phyloP scores from a whole-genome alignment of 345 rosid genomes.

The Rhodomyrtus tomentosa region DNA sequence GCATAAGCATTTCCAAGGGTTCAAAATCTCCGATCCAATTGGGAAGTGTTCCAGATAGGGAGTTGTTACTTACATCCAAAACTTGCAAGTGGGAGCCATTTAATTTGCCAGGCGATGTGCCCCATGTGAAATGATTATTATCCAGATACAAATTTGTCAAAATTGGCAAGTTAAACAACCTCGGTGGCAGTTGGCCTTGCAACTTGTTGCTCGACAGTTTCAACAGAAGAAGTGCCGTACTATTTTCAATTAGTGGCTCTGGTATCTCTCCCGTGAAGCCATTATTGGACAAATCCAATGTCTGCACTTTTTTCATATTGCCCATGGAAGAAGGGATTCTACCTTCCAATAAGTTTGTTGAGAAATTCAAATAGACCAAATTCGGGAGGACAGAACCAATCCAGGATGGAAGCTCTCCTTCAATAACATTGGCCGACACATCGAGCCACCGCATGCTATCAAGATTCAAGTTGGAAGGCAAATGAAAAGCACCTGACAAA shows the following conservation, averaged over 20 bases:
- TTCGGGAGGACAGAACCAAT: conserved; percentile 3
- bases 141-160: background rate
- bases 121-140: background rate
- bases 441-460: background rate
- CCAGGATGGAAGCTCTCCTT: background rate
- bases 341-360: conserved; percentile 3
- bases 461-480: background rate
- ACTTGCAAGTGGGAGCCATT: background rate
- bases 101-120: accelerated
- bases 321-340: conserved; percentile 10
- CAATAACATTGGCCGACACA: background rate
- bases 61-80: conserved; percentile 8
- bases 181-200: background rate
- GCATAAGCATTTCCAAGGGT: background rate
- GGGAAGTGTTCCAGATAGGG: conserved; percentile 3
- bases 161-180: background rate
- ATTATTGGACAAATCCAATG: conserved; percentile 11
- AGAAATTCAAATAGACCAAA: background rate
- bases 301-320: background rate
- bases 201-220: background rate
- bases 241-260: background rate
- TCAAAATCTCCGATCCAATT: background rate
- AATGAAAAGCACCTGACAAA: background rate
- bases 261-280: conserved; percentile 3
- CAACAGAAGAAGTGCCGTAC: background rate